These are phyloP conservation scores for Naganishia antarctica DNA, from an alignment of 768 basidiomycete genomes.

Conservation along the genomic window DNA sequence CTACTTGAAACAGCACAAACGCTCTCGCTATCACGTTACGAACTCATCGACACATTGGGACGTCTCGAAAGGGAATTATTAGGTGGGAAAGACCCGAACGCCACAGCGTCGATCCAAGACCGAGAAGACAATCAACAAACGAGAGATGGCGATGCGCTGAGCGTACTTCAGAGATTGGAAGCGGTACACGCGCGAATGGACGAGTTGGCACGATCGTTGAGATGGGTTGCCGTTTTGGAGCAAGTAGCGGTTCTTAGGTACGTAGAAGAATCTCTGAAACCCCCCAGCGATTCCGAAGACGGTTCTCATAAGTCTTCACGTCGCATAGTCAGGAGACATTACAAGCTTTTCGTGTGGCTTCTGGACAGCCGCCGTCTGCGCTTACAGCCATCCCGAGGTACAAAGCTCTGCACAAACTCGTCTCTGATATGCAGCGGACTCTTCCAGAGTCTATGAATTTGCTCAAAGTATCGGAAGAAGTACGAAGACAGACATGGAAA, in stretches of 20 bases:
- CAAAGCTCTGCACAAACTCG: slow-evolving; percentile 61
- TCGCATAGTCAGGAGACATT: slow-evolving; percentile 56
- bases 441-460: slow-evolving; percentile 60
- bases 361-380: slow-evolving; percentile 50
- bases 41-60: slow-evolving; percentile 69
- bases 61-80: slow-evolving; percentile 62
- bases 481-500: slow-evolving; percentile 70
- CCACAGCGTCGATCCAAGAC: not conserved
- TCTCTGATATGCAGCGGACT: slow-evolving; percentile 49
- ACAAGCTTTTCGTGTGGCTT: slow-evolving; percentile 50
- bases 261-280: slow-evolving; percentile 28
- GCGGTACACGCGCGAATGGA: slow-evolving; percentile 68
- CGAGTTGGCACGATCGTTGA: slow-evolving; percentile 68
- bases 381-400: slow-evolving; percentile 56
- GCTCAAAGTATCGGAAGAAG: slow-evolving; percentile 58
- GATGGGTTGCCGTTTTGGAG: slow-evolving; percentile 71
- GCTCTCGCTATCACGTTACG: slow-evolving; percentile 69
- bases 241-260: slow-evolving; percentile 69
- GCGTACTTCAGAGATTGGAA: slow-evolving; percentile 77
- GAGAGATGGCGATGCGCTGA: slow-evolving; percentile 47
- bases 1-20: slow-evolving; percentile 65
- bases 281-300: too few species aligned
- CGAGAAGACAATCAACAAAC: slow-evolving; percentile 39
- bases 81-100: slow-evolving; percentile 47
- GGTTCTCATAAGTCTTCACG: too few species aligned